Base-by-base conservation (phyloP, 1,284 basidiomycete genomes). In the Boletus smithii region DNA sequence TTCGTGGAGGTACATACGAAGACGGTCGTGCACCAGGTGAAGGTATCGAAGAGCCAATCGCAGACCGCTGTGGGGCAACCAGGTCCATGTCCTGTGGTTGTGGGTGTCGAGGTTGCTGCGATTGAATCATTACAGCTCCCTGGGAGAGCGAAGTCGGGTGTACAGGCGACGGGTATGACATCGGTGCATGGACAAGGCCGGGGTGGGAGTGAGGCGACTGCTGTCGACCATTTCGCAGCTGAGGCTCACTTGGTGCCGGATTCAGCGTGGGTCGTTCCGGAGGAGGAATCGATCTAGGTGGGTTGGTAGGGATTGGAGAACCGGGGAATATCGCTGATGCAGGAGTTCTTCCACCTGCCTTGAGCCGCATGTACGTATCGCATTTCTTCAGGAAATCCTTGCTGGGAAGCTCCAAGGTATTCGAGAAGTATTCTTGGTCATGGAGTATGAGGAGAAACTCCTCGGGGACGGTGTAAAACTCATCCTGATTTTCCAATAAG, bases 321-420 rank as follows among this genome's bases (percentile, higher is more conserved):
- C 59, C 46, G 24, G 65, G 60, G 49, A 42, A 56, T 30, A 66
- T 50, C 5, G 72, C 66, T n/a, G 73, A 67, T 42, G 64, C 71
- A 33, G 71, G 53, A 8, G 66, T 66, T 31, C 73, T 71, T 31
- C 71, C 76, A 35, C 76, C 71, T 13, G 72, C 63, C 58, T 71
- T 79, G 11, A 76, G 51, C 33, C 76, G 71, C 69, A 81, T 74
- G 60, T 91, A 93, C 29, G 82, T 85, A 52, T 91, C 88, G 58
- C 87, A 90, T 68, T 89, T 92, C 78, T 91, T 93, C 73, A 93
- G 72, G 62, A 95, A 90, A 42, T 95, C 91, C 66, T 91, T 91
- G 56, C 85, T 84, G 4, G 91, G 88, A 23, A 94, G 75, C 35
- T 95, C 91, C 69, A 91, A 69, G 48, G 80, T 83, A 63, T 81